Evolutionary conservation across 2,329 filamentous ascomycete species (phyloP), one percentile per base, ranked within the genome.

Genomic region (Fusarium humuli): DNA sequence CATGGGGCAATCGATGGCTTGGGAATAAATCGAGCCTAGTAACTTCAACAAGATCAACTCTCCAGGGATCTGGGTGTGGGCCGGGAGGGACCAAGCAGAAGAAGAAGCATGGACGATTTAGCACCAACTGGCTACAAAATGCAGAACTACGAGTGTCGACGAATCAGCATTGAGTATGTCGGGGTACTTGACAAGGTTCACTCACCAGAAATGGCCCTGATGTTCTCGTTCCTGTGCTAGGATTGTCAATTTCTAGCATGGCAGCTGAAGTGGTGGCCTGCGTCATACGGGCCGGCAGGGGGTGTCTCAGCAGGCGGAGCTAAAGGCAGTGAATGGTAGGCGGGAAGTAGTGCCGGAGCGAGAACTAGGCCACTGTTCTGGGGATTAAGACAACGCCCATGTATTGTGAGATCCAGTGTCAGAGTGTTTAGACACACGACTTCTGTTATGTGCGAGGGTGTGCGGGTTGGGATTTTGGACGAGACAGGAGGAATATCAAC

Each of bases 51-150:
- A 78, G 77, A 79, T 77, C 78, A 77, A 76, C 77, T 75, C 70
- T 64, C 75, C 77, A 79, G 75, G 78, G 79, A 80, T 78, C 76
- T 79, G 53, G 55, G 72, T 73, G 80, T 81, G 80, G 80, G 74
- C 71, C 79, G 63, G 70, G 69, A 70, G 68, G 74, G 69, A 73
- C 70, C 76, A 71, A 62, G 72, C 67, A 73, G 73, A 72, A 72
- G 67, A 74, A 71, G 69, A 73, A 70, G 61, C 54, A 69, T 74
- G 71, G 76, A 62, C 65, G 55, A 66, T 72, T 70, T 75, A 69
- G 58, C 71, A 72, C 70, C 69, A 55, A 69, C 69, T 72, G 72
- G 72, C 70, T 73, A 76, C 77, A 79, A 75, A 74, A 56, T 76
- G 78, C 74, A 76, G 77, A 77, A 75, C 69, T 78, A 76, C 77